Evolutionary conservation across 257 asterid species (phyloP), one percentile per base, ranked within the genome.

Genomic region (Coffea eugenioides): DNA sequence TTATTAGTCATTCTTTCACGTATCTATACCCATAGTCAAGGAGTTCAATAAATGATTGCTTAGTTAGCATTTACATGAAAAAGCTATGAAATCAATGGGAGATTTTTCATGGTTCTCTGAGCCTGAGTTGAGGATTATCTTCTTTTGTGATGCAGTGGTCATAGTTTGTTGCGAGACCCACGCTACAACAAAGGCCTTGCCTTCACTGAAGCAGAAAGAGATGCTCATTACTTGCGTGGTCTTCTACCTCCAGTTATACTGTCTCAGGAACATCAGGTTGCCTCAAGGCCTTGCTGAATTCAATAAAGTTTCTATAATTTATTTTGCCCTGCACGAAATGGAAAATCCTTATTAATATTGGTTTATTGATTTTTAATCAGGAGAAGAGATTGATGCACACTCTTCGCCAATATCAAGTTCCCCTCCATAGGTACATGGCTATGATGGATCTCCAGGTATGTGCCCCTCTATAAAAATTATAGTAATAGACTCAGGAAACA

Each of bases 401-500:
- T 81, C 87, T 96, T 85, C 98, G 98, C 14, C 93, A 94, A 75
- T 96, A 96, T 85, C 93, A 96, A 86, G 97, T 96, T 52, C 99
- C 99, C 3, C 82, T 96, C 77, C 98, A 96, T 74, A 89, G 93
- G 82, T 96, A 96, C 90, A 96, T 94, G 98, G 99, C 99, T 80
- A 96, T 96, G 99, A 96, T 92, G 99, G 99, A 96, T 88, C 98
- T 96, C 81, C 99, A 95, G 99, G 99, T 95, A 71, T 34, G 64
- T 80, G 56, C 69, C 39, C 54, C 79, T 54, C 49, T 48, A 0
- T 13, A 9, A 3, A n/a, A 71, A 10, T 20, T 61, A 62, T 0
- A 45, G 36, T 25, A 25, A 39, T 65, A 23, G 36, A 43, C 51
- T 43, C 51, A 61, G 4, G 13, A 43, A 43, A 20, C 21, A 59